A percentile compares a stretch with the other conserved stretches of the same genome.
phyloP scores from a whole-genome alignment of 2,329 filamentous ascomycete genomes.

The Colletotrichum destructivum region DNA sequence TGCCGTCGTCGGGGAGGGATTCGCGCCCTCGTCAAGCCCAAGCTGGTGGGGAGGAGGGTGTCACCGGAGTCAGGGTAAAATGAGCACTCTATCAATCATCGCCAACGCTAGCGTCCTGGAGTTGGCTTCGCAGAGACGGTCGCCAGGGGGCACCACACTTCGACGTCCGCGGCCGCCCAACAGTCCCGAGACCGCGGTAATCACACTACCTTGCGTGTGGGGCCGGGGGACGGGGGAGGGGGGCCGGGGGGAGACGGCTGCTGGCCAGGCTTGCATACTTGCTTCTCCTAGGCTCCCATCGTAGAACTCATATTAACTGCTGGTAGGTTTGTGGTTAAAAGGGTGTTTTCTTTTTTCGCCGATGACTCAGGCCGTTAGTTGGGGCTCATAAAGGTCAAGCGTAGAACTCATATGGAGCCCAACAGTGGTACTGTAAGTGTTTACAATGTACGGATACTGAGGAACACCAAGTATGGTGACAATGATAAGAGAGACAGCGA shows the following conservation, averaged over 20 bases:
- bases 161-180: constrained; percentile 26
- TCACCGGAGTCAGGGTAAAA: constrained; percentile 14
- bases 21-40: constrained; percentile 8
- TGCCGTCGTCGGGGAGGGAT: constrained; percentile 1
- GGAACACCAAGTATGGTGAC: not conserved
- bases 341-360: too few relatives aligned
- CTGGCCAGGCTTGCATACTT: not conserved
- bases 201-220: constrained; percentile 27
- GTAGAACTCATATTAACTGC: too few relatives aligned
- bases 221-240: not conserved
- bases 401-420: constrained; percentile 11
- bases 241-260: not conserved
- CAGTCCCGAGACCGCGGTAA: constrained; percentile 31
- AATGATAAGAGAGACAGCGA: constrained; percentile 23
- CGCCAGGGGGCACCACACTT: constrained; percentile 29
- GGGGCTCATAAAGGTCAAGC: too few relatives aligned
- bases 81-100: not conserved
- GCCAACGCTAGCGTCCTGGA: constrained; percentile 10
- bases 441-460: not conserved
- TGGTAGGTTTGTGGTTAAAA: too few relatives aligned
- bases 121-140: constrained; percentile 25
- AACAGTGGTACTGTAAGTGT: not conserved
- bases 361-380: too few relatives aligned
- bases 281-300: not conserved
- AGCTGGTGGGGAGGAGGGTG: not conserved